Conservation (phyloP, 1,284 basidiomycete genomes). For the Ceratobasidium papillatum region DNA sequence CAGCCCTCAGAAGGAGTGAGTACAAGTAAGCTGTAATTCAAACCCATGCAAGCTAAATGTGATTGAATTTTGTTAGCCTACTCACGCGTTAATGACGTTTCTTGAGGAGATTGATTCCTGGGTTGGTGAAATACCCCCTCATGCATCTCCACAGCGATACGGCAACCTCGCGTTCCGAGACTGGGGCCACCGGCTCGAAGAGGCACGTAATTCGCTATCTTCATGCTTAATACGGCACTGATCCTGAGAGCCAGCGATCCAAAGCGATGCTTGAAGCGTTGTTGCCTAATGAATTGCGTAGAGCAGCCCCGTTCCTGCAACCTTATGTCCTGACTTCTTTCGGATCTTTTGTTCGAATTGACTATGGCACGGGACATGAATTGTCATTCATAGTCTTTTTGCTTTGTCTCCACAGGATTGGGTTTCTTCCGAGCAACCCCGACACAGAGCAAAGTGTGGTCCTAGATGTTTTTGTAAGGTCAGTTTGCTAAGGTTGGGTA, state of each 20-base stretch:
- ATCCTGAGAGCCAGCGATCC: constrained; percentile 60
- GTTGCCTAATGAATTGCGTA: constrained; percentile 58
- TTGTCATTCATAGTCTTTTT: constrained; percentile 86
- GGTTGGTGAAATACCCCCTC: constrained; percentile 85
- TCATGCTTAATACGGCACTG: constrained; percentile 34
- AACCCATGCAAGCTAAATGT: constrained; percentile 57
- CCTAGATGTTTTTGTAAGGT: constrained; percentile 54
- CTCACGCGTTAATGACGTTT: constrained; percentile 61
- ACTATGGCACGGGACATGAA: constrained; percentile 98
- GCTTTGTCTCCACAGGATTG: constrained; percentile 58
- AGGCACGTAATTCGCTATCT: constrained; percentile 60
- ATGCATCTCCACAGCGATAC: constrained; percentile 86
- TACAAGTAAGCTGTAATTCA: constrained; percentile 33
- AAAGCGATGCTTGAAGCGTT: constrained; percentile 64
- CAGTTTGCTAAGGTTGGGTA: constrained; percentile 25
- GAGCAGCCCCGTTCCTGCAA: constrained; percentile 66
- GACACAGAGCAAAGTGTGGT: constrained; percentile 51
- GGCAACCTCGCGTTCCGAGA: constrained; percentile 92
- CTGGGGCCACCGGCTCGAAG: constrained; percentile 83
- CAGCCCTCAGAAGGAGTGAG: constrained; percentile 31
- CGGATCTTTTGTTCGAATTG: constrained; percentile 90
- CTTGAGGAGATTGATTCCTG: constrained; percentile 77
- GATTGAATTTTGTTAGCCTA: constrained; percentile 55
- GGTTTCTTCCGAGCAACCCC: constrained; percentile 12
- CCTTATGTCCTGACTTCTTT: constrained; percentile 87